phyloP scores from a whole-genome alignment of 2,329 filamentous ascomycete species.

The Orbilia quercus region DNA sequence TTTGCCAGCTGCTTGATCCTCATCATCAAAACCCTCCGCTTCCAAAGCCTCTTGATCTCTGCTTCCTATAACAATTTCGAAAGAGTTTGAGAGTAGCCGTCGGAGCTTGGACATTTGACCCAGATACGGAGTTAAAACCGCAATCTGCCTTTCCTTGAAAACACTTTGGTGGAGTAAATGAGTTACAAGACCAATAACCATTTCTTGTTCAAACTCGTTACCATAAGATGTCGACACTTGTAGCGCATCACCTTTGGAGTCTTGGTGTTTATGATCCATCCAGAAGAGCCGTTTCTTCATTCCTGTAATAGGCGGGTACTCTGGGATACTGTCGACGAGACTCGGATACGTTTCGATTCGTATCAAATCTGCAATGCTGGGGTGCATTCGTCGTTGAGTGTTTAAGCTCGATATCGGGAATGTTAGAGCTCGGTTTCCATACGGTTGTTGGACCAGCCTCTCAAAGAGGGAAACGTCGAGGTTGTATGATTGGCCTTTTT shows the following conservation, averaged over 20 bases:
- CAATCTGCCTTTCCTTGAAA: conserved; percentile 65
- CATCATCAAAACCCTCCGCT: conserved; percentile 26
- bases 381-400: conserved; percentile 74
- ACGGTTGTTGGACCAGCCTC: conserved; percentile 64
- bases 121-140: conserved; percentile 63
- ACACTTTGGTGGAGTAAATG: conserved; percentile 65
- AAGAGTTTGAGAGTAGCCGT: conserved; percentile 59
- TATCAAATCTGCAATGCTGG: conserved; percentile 71
- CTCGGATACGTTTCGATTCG: conserved; percentile 70
- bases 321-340: conserved; percentile 67
- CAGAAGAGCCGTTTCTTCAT: conserved; percentile 71
- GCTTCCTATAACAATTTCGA: conserved; percentile 61
- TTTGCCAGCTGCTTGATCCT: background rate
- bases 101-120: conserved; percentile 61
- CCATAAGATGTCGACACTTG: conserved; percentile 56
- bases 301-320: conserved; percentile 67
- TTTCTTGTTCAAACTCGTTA: conserved; percentile 59
- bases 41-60: conserved; percentile 61
- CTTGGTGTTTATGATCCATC: conserved; percentile 70
- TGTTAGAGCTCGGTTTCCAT: conserved; percentile 38
- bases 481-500: conserved; percentile 67
- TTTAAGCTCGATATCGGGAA: conserved; percentile 66
- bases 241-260: conserved; percentile 61
- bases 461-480: conserved; percentile 74
- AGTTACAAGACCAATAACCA: conserved; percentile 63